Base-by-base conservation (phyloP, 2,329 filamentous ascomycete genomes). In the Aspergillus sp. region DNA sequence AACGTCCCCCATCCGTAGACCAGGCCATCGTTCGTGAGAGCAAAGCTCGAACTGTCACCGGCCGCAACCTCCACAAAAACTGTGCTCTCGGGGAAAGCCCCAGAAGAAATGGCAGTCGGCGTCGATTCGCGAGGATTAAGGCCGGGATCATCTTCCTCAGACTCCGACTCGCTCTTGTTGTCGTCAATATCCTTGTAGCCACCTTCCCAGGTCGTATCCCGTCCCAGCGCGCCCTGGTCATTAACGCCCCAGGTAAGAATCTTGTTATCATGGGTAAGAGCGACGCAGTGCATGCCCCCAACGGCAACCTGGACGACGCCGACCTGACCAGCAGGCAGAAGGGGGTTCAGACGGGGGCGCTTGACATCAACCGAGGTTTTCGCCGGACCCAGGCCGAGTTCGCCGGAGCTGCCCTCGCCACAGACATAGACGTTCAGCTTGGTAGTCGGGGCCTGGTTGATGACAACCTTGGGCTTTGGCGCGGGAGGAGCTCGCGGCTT, bases 161-260 rank as follows among this genome's bases (percentile, higher is more conserved):
- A 69, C 29, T 67, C 66, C 3, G 51, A 45, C 33, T 49, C 52
- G 29, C 43, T 53, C 14, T 43, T 43, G 29, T 42, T 57, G 8
- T 61, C 64, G 25, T 67, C 65, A 30, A 71, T 63, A 36, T 73
- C 69, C 42, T 64, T 66, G 48, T 71, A 59, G 33, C 75, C 76
- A 30, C 80, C 80, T 2, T 80, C 74, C 70, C 78, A 80, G 8
- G 63, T 64, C 3, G 82, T 88, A 52, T 83, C 74, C 51, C 85
- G 72, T 26, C 85, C 85, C 24, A 93, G 71, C 6, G 85, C 82
- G 41, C 82, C 81, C 51, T 86, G 78, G 52, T 93, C 85, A 53
- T 91, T 91, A 46, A 91, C 84, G 33, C 85, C 85, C 85, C 85
- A 93, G 16, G 82, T 86, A 33, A 86, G 64, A 45, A 93, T 82